Percentiles rank a stretch among this genome's conserved stretches.
Conservation (phyloP, 179 eudicot species). For the Silene coronaria region DNA sequence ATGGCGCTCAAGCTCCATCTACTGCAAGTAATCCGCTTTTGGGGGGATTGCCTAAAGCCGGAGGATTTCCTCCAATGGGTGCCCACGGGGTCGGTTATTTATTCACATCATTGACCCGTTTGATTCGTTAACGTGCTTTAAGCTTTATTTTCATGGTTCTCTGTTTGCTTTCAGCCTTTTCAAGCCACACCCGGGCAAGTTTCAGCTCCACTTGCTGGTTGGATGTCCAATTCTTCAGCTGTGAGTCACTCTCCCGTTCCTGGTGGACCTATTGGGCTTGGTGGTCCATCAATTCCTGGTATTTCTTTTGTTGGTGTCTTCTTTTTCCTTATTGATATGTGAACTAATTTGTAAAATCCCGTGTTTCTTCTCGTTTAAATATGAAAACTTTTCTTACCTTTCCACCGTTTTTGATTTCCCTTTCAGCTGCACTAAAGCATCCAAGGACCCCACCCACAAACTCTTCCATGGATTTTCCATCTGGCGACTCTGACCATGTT, state of each 20-base stretch:
- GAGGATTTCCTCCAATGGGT: slow-evolving; percentile 84
- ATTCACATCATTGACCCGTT: slow-evolving; percentile 6
- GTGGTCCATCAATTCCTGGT: slow-evolving; percentile 78
- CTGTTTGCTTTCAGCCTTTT: slow-evolving; percentile 35
- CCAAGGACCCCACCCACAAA: slow-evolving; percentile 84
- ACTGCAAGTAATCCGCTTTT: slow-evolving; percentile 72
- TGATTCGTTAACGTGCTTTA: not conserved
- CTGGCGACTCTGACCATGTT: slow-evolving; percentile 76
- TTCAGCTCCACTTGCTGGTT: slow-evolving; percentile 76
- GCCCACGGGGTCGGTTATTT: slow-evolving; percentile 71
- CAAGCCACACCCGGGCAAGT: slow-evolving; percentile 62
- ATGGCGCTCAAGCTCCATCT: slow-evolving; percentile 94
- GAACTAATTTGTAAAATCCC: not conserved
- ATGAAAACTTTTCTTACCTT: not conserved
- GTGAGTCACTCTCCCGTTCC: slow-evolving; percentile 74
- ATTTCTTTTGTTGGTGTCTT: not conserved
- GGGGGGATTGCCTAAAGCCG: slow-evolving; percentile 74
- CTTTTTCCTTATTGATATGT: not conserved
- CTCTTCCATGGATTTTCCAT: slow-evolving; percentile 68
- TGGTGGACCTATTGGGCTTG: slow-evolving; percentile 73
- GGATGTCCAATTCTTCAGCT: slow-evolving; percentile 77
- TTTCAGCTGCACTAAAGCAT: slow-evolving; percentile 72
- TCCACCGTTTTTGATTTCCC: slow-evolving; percentile 8
- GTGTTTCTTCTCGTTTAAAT: not conserved
- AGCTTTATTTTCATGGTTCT: slow-evolving; percentile 5